Conservation (phyloP, 1,284 basidiomycete species). For the Ganoderma lucidum region DNA sequence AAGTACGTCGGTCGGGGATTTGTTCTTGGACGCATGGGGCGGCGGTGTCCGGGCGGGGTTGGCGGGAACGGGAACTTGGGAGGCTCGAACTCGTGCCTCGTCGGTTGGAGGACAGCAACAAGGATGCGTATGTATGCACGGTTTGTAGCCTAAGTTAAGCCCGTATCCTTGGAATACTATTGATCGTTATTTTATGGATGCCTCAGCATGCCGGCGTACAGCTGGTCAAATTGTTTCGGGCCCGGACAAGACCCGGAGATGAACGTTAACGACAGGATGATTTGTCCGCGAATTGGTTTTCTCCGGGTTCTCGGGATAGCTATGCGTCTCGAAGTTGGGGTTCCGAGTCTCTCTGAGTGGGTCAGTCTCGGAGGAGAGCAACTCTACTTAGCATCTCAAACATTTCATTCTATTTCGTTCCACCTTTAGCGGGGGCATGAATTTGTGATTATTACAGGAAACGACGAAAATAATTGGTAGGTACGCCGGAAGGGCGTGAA, state of each 20-base stretch:
- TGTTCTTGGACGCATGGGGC: not conserved
- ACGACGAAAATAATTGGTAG: not conserved
- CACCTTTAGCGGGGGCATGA: not conserved
- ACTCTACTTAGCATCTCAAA: too few species aligned
- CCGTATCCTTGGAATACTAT: not conserved
- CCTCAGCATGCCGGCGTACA: not conserved
- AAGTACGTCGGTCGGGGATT: not conserved
- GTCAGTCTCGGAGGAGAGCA: not conserved
- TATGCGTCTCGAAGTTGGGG: not conserved
- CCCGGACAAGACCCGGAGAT: not conserved
- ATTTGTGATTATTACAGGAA: not conserved
- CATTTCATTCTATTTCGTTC: not conserved
- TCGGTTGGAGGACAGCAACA: not conserved
- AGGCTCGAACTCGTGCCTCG: not conserved
- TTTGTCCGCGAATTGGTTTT: not conserved
- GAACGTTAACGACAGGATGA: not conserved
- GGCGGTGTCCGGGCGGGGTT: not conserved
- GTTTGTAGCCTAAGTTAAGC: not conserved
- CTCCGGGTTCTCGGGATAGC: not conserved
- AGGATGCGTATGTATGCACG: not conserved
- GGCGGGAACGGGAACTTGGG: not conserved
- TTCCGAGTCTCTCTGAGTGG: not conserved
- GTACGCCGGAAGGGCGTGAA: not conserved
- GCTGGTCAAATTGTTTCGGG: not conserved
- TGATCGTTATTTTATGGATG: not conserved